phyloP scores from a whole-genome alignment of 1,284 basidiomycete species.

The Trametes pubescens region DNA sequence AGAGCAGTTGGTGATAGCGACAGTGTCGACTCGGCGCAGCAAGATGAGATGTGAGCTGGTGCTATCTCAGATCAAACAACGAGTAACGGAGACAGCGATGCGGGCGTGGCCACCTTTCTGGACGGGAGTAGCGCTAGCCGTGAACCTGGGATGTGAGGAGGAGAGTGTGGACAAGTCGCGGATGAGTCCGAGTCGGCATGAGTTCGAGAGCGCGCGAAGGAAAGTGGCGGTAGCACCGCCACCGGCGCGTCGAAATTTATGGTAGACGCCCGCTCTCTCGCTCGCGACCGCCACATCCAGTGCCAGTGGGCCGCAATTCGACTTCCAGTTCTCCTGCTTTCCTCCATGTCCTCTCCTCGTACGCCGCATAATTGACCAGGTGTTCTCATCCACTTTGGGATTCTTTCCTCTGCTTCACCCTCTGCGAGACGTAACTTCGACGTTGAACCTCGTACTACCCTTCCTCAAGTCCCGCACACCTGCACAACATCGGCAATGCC shows the following conservation, averaged over 20 bases:
- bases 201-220: too few relatives aligned
- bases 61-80: too few relatives aligned
- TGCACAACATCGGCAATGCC: conserved; percentile 14
- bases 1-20: too few relatives aligned
- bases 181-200: too few relatives aligned
- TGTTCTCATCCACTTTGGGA: background rate
- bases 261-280: background rate
- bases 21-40: too few relatives aligned
- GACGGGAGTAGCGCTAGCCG: too few relatives aligned
- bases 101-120: too few relatives aligned
- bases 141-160: too few relatives aligned
- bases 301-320: too few relatives aligned
- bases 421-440: background rate
- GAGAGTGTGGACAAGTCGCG: too few relatives aligned
- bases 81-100: too few relatives aligned
- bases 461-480: background rate
- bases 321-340: background rate
- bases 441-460: background rate
- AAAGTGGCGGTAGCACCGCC: background rate
- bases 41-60: too few relatives aligned
- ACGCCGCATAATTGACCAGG: background rate
- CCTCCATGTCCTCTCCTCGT: background rate
- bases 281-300: background rate
- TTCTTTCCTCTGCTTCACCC: background rate
- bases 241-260: background rate